Conservation (phyloP, 805 yeast genomes). For the Ogataea siamensis region DNA sequence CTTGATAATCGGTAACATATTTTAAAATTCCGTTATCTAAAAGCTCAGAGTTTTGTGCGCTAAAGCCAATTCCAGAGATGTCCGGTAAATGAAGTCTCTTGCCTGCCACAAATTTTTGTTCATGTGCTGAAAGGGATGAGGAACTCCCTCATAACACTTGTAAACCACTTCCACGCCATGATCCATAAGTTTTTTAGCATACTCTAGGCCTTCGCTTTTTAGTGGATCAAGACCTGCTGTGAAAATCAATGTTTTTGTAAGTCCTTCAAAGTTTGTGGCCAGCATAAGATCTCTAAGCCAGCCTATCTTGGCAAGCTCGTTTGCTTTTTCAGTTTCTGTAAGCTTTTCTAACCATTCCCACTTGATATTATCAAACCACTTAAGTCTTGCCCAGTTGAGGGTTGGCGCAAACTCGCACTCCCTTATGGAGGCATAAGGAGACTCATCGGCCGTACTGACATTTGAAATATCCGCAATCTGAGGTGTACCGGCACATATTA, state of each 20-base stretch:
- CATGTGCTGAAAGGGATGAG: conserved; percentile 37
- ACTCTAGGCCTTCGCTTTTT: conserved; percentile 35
- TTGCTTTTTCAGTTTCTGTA: conserved; percentile 18
- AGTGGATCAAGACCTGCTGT: conserved; percentile 37
- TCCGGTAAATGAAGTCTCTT: conserved; percentile 27
- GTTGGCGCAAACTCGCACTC: conserved; percentile 36
- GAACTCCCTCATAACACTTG: conserved; percentile 34
- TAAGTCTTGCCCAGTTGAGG: conserved; percentile 33
- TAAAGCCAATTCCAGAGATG: conserved; percentile 30
- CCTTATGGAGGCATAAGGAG: conserved; percentile 27
- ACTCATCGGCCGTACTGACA: conserved; percentile 25
- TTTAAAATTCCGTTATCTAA: conserved; percentile 3
- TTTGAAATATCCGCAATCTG: conserved; percentile 33
- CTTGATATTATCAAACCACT: conserved; percentile 32
- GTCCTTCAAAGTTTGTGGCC: conserved; percentile 29
- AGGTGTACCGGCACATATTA: conserved; percentile 34
- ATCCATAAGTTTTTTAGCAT: conserved; percentile 28
- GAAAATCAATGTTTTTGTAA: conserved; percentile 31
- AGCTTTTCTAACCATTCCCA: conserved; percentile 26
- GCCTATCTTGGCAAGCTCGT: conserved; percentile 27
- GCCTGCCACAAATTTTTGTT: conserved; percentile 34
- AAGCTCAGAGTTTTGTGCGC: conserved; percentile 25
- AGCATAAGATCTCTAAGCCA: conserved; percentile 32
- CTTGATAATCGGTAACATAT: background rate
- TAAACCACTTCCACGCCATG: conserved; percentile 30